phyloP scores from a whole-genome alignment of 306 rosid species.

The Chamaecrista fasciculata region DNA sequence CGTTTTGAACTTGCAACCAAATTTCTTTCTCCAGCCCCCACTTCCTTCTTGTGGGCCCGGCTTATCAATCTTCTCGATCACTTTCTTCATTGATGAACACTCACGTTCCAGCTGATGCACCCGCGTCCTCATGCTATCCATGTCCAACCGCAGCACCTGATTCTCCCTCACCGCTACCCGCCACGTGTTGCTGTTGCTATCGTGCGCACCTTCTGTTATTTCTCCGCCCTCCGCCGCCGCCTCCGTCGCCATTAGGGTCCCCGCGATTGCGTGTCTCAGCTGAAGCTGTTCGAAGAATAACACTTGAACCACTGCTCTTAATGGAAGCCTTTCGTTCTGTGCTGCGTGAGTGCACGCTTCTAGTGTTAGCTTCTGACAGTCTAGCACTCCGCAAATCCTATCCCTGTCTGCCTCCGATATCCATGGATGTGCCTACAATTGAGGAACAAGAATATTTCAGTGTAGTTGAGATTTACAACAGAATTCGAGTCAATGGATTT shows the following conservation, averaged over 20 bases:
- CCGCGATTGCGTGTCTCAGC: constrained; percentile 93
- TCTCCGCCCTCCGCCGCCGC: constrained; percentile 28
- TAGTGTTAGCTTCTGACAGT: constrained; percentile 67
- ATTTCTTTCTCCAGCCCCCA: constrained; percentile 49
- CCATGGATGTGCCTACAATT: constrained; percentile 70
- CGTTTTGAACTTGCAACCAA: constrained; percentile 91
- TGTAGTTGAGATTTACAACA: not conserved
- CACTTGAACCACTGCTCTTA: constrained; percentile 74
- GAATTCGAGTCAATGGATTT: not conserved
- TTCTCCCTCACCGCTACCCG: constrained; percentile 83
- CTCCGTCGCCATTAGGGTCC: constrained; percentile 69
- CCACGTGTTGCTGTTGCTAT: constrained; percentile 54
- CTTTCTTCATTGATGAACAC: constrained; percentile 86
- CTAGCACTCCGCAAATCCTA: constrained; percentile 67
- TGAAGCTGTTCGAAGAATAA: constrained; percentile 97
- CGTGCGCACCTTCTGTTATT: constrained; percentile 30
- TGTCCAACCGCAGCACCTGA: constrained; percentile 93
- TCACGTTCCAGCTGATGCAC: constrained; percentile 92
- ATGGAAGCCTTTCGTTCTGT: constrained; percentile 81
- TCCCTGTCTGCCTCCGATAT: constrained; percentile 73
- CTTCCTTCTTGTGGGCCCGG: constrained; percentile 28
- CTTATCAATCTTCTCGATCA: constrained; percentile 66
- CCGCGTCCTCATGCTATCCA: constrained; percentile 99
- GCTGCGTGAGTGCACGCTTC: constrained; percentile 95
- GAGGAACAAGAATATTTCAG: constrained; percentile 28